phyloP scores from a whole-genome alignment of 495 filamentous ascomycete species.

The Amphirosellinia nigrospora region DNA sequence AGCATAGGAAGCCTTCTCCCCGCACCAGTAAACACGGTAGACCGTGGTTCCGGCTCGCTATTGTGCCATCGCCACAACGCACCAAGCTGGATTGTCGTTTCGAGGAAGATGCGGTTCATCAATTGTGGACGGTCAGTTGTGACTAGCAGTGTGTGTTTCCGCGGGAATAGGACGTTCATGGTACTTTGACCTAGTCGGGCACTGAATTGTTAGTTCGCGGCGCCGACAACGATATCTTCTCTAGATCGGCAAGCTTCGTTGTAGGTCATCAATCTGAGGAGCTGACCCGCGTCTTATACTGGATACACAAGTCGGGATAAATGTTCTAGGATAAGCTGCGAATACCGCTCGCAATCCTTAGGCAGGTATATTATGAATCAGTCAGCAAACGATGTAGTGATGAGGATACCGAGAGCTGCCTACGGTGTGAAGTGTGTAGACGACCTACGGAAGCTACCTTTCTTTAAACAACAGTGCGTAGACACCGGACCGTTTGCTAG shows the following conservation, averaged over 20 bases:
- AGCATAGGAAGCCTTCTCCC: constrained; percentile 35
- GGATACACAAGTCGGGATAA: background rate
- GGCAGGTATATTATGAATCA: too few species aligned
- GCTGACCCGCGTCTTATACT: background rate
- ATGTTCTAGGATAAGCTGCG: background rate
- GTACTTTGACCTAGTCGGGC: constrained; percentile 32
- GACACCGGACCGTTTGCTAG: background rate
- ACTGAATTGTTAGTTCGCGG: constrained; percentile 32
- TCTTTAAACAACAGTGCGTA: background rate
- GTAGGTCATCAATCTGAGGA: background rate
- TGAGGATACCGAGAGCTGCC: background rate
- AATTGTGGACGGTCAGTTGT: constrained; percentile 36
- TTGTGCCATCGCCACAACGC: constrained; percentile 41
- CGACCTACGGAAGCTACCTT: background rate
- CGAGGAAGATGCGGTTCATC: constrained; percentile 40
- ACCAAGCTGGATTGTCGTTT: constrained; percentile 34
- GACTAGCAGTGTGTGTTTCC: constrained; percentile 39
- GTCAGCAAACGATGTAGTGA: background rate
- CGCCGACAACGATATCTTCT: constrained; percentile 9
- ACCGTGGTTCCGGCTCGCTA: constrained; percentile 34
- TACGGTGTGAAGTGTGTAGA: background rate
- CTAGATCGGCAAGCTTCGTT: background rate
- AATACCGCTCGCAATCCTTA: background rate
- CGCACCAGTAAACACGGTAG: constrained; percentile 37
- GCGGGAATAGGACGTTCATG: constrained; percentile 38